These are phyloP conservation scores for Lepidium sativum DNA, from an alignment of 345 rosid species.

Conservation along the genomic window DNA sequence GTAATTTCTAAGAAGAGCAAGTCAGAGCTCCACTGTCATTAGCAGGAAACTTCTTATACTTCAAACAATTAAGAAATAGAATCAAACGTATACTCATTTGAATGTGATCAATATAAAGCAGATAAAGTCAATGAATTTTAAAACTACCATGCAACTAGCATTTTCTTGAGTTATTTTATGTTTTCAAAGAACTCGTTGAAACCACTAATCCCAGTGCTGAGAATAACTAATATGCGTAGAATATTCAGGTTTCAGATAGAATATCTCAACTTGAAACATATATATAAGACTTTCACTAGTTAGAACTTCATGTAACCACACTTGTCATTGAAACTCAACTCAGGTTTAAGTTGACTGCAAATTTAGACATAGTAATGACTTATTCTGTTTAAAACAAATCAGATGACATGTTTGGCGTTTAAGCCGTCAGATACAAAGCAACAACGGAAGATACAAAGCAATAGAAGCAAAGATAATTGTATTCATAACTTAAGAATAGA, in stretches of 20 bases:
- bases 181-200: not conserved
- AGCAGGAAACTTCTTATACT: not conserved
- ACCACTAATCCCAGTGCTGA: not conserved
- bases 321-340: not conserved
- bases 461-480: not conserved
- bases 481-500: not conserved
- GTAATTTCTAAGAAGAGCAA: not conserved
- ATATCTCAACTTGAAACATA: not conserved
- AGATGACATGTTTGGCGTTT: not conserved
- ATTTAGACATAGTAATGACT: not conserved
- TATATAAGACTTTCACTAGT: not conserved
- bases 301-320: no score
- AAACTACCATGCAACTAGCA: slow-evolving; percentile 12
- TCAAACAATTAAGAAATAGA: not conserved
- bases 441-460: not conserved
- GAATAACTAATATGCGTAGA: not conserved
- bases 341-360: not conserved
- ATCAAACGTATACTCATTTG: no score
- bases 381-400: not conserved
- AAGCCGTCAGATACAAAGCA: not conserved
- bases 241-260: not conserved
- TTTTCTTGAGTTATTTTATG: not conserved
- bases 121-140: not conserved
- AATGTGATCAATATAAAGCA: not conserved
- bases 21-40: not conserved